Percentiles rank a stretch among this genome's conserved stretches.
Evolutionary conservation across 805 yeast species (phyloP).

Genomic region (Teunomyces panamensis): DNA sequence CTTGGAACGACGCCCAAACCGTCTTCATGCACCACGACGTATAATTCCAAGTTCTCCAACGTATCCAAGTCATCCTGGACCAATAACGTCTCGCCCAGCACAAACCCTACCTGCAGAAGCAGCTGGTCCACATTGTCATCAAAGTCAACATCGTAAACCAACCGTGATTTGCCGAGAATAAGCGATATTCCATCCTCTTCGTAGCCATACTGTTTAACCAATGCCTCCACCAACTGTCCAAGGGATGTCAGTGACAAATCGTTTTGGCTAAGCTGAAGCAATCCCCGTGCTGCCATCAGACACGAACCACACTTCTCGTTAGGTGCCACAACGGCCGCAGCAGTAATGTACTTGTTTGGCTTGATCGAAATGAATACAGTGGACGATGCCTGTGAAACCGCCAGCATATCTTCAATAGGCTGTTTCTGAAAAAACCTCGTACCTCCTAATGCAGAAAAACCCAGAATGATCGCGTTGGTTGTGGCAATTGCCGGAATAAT

Average conservation of each 20-base stretch:
- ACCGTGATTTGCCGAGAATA: conserved; percentile 53
- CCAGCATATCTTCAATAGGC: not conserved
- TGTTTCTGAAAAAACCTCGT: conserved; percentile 45
- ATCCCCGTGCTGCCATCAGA: conserved; percentile 50
- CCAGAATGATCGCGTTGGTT: conserved; percentile 93
- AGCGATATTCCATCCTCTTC: conserved; percentile 51
- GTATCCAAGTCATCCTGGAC: conserved; percentile 80
- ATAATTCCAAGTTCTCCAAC: conserved; percentile 61
- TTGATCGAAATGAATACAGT: conserved; percentile 42
- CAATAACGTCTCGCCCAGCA: conserved; percentile 59
- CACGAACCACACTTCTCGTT: conserved; percentile 72
- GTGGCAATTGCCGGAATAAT: conserved; percentile 99
- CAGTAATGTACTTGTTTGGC: conserved; percentile 61
- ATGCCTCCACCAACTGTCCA: conserved; percentile 46
- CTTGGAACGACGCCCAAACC: not conserved
- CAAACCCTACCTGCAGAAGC: conserved; percentile 50
- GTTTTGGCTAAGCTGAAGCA: conserved; percentile 33
- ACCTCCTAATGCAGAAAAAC: conserved; percentile 76
- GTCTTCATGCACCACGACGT: conserved; percentile 29
- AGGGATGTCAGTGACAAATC: conserved; percentile 36
- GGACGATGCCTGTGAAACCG: conserved; percentile 12
- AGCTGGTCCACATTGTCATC: conserved; percentile 64
- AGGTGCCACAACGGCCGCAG: conserved; percentile 61
- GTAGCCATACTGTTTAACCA: conserved; percentile 52
- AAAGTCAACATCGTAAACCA: conserved; percentile 83